Conservation (phyloP, 495 filamentous ascomycete species). For the Halenospora varia region DNA sequence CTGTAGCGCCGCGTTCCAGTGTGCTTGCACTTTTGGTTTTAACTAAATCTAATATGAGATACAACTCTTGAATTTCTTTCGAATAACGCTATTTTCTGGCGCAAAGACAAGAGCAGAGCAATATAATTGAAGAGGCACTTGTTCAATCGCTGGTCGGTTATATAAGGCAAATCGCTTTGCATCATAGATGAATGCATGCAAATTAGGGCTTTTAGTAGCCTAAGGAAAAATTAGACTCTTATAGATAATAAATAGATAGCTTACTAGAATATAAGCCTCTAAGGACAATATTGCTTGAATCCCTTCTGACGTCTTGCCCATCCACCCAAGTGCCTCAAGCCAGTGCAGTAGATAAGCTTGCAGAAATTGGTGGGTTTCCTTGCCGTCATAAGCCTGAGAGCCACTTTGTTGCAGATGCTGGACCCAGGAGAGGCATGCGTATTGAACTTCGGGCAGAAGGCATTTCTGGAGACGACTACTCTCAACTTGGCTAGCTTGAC, state of each 20-base stretch:
- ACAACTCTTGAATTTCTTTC: background rate
- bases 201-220: background rate
- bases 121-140: background rate
- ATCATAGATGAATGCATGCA: background rate
- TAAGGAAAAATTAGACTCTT: background rate
- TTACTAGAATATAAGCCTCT: background rate
- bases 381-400: background rate
- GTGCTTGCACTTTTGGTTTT: background rate
- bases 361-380: background rate
- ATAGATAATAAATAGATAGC: background rate
- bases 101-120: background rate
- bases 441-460: background rate
- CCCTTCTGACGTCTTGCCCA: background rate
- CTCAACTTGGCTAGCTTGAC: background rate
- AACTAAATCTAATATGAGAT: background rate
- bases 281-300: background rate
- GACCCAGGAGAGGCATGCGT: background rate
- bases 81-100: background rate
- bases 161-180: background rate
- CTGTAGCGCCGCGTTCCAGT: background rate
- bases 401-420: background rate
- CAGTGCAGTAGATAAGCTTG: background rate
- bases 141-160: background rate
- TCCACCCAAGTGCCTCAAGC: background rate
- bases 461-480: background rate